Evolutionary conservation across 768 basidiomycete genomes (phyloP).

Genomic region (Mycena vitilis): DNA sequence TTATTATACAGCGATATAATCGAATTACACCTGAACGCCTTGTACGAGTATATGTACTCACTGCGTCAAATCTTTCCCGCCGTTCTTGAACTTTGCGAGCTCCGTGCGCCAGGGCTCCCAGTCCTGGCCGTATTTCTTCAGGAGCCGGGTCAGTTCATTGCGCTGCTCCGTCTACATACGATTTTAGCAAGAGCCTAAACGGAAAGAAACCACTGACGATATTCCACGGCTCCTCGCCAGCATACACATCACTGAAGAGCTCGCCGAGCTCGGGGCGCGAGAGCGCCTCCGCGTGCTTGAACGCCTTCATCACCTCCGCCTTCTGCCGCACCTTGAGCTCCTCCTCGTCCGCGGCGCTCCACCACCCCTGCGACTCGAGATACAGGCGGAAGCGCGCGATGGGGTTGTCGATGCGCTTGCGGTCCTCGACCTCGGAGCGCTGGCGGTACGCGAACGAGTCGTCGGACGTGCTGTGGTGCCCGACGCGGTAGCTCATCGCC

Average conservation of each 20-base stretch:
- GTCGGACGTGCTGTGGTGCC: conserved; percentile 96
- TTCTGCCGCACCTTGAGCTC: conserved; percentile 75
- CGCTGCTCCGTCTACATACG: conserved; percentile 79
- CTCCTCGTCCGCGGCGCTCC: conserved; percentile 81
- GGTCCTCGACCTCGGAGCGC: conserved; percentile 90
- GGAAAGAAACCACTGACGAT: conserved; percentile 63
- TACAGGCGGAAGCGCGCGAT: conserved; percentile 86
- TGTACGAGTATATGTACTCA: too few species aligned
- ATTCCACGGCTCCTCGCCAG: conserved; percentile 54
- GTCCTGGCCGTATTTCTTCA: conserved; percentile 87
- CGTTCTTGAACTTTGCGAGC: conserved; percentile 78
- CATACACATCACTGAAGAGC: conserved; percentile 32
- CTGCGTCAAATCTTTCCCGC: conserved; percentile 67
- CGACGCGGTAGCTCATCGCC: conserved; percentile 93
- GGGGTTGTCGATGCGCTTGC: conserved; percentile 92
- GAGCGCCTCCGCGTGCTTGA: conserved; percentile 79
- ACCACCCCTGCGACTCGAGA: conserved; percentile 88
- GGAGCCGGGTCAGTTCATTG: conserved; percentile 75
- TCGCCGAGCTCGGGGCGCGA: conserved; percentile 79
- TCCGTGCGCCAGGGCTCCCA: conserved; percentile 92
- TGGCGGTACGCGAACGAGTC: conserved; percentile 95
- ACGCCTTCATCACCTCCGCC: conserved; percentile 80
- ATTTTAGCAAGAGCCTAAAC: background rate
- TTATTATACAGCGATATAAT: too few species aligned
- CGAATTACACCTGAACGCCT: too few species aligned